phyloP scores from a whole-genome alignment of 2,329 filamentous ascomycete species.

The Trichoderma hamatum region DNA sequence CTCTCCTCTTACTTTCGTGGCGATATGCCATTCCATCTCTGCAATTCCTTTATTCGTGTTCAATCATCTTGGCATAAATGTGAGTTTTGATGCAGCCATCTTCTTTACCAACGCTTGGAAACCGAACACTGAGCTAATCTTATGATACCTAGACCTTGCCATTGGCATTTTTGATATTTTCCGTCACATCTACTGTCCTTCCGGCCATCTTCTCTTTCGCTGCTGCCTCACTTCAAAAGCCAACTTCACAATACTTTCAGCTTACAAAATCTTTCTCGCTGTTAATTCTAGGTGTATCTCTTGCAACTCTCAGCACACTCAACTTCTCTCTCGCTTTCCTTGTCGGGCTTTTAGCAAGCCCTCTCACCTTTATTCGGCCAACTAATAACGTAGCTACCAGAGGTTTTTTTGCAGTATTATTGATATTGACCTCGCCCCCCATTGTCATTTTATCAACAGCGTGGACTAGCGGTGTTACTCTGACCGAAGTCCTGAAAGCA shows the following conservation, averaged over 20 bases:
- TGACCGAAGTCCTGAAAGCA: constrained; percentile 66
- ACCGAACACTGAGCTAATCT: not conserved
- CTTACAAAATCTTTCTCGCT: constrained; percentile 90
- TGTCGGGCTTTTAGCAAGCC: constrained; percentile 75
- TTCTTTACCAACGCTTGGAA: not conserved
- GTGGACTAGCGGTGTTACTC: constrained; percentile 42
- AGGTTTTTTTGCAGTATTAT: constrained; percentile 51
- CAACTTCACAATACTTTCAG: constrained; percentile 70
- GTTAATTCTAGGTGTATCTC: constrained; percentile 86
- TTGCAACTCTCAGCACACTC: constrained; percentile 89
- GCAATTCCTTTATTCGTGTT: constrained; percentile 84
- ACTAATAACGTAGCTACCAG: constrained; percentile 45
- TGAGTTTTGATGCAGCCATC: constrained; percentile 46
- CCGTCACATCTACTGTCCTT: constrained; percentile 56
- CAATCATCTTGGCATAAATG: constrained; percentile 69
- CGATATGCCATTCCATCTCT: constrained; percentile 73
- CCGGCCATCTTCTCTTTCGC: constrained; percentile 60
- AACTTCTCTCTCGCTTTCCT: constrained; percentile 93
- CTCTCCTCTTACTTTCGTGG: constrained; percentile 73
- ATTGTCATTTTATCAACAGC: constrained; percentile 56
- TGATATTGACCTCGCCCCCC: constrained; percentile 65
- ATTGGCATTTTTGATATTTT: constrained; percentile 61
- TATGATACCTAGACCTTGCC: constrained; percentile 48
- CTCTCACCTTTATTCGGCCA: constrained; percentile 73
- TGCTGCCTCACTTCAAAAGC: constrained; percentile 54